Evolutionary conservation across 129 eudicot genomes (phyloP).

Genomic region (Lactuca saligna): DNA sequence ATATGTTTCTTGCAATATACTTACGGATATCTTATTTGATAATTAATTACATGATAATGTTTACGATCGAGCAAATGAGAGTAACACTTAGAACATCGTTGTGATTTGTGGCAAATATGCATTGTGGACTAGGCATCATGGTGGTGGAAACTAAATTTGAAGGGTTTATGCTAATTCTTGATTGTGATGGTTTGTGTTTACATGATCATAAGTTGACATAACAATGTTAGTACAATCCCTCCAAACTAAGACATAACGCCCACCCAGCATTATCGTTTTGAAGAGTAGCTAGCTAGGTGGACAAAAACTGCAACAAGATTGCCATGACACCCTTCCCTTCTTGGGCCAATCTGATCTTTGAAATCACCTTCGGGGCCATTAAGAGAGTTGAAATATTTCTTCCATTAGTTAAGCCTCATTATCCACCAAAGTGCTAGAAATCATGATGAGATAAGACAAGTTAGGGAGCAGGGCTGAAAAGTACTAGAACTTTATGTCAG

Average conservation of each 20-base stretch:
- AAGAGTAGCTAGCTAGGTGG: no score
- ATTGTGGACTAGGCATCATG: neutral
- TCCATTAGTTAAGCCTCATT: no score
- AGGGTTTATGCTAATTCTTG: neutral
- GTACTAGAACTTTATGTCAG: no score
- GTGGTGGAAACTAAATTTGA: neutral
- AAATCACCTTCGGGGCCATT: no score
- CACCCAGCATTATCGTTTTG: neutral
- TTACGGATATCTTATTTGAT: neutral
- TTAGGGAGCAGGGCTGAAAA: no score
- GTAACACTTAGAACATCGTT: neutral
- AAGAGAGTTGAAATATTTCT: no score
- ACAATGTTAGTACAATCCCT: neutral
- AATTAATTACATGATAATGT: neutral
- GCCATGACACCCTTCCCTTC: no score
- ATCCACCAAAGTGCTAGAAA: no score
- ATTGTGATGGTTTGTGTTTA: no score
- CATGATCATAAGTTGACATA: neutral
- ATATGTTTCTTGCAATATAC: neutral
- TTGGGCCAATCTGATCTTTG: no score
- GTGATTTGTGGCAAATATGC: neutral
- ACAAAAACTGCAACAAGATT: no score
- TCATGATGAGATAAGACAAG: no score
- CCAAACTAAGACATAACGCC: neutral
- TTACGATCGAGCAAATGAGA: neutral